Conservation (phyloP, 768 basidiomycete species). For the Serpula lacrymans region DNA sequence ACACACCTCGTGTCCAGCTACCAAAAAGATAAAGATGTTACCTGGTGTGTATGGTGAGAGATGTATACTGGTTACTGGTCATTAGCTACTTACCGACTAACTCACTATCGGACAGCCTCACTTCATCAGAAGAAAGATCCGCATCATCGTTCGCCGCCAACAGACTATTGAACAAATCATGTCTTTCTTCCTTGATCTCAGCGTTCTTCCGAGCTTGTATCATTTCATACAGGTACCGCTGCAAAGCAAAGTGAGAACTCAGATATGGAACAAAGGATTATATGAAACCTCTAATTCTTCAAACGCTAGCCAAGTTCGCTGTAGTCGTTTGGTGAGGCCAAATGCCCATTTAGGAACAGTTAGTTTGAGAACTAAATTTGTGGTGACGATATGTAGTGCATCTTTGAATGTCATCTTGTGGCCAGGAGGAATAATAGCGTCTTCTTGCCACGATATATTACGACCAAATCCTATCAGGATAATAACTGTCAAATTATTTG, state of each 20-base stretch:
- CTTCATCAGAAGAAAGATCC: constrained; percentile 14
- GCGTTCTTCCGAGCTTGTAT: constrained; percentile 38
- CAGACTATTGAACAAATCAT: constrained; percentile 53
- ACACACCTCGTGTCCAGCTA: constrained; percentile 59
- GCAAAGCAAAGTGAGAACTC: background rate
- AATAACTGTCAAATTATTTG: background rate
- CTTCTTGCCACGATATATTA: constrained; percentile 46
- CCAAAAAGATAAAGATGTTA: constrained; percentile 40
- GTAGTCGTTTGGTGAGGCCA: constrained; percentile 30
- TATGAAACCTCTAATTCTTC: constrained; percentile 41
- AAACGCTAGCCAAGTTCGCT: constrained; percentile 34
- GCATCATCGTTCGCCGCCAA: constrained; percentile 47
- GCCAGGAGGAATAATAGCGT: constrained; percentile 35
- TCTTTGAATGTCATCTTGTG: constrained; percentile 49
- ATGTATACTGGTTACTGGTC: background rate
- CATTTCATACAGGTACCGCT: constrained; percentile 53
- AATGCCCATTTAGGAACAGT: constrained; percentile 39
- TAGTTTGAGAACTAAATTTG: constrained; percentile 34
- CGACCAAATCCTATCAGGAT: constrained; percentile 45
- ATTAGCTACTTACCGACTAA: constrained; percentile 29
- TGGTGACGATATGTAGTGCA: constrained; percentile 42
- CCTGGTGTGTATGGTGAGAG: constrained; percentile 10
- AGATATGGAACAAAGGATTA: background rate
- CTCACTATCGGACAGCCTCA: constrained; percentile 41
- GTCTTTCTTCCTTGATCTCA: constrained; percentile 34